Evolutionary conservation across 768 basidiomycete genomes (phyloP).

Genomic region (Russula olivacea): DNA sequence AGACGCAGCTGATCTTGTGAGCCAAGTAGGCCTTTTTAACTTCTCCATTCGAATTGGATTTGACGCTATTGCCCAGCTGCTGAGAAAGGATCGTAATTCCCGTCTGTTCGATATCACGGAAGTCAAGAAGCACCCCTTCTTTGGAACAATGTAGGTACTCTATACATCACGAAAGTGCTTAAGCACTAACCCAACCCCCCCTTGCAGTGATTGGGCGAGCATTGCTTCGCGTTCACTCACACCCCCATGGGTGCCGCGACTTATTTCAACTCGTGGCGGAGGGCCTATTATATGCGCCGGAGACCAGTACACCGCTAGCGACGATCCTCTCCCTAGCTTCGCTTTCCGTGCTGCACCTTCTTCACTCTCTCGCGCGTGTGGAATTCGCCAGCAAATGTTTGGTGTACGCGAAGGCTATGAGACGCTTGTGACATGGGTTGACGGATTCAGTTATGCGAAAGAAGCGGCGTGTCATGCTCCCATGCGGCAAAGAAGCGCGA

Average conservation of each 20-base stretch:
- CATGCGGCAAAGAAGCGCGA: conserved; percentile 1
- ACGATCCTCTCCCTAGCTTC: conserved; percentile 10
- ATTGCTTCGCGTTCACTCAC: conserved; percentile 14
- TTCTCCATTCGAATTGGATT: neutral
- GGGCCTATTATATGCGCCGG: neutral
- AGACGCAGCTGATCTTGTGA: conserved; percentile 13
- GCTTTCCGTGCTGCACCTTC: neutral
- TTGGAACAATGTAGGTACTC: neutral
- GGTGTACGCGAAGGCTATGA: conserved; percentile 3
- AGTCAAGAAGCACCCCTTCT: conserved; percentile 12
- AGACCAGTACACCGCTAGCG: neutral
- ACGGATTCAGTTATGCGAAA: neutral
- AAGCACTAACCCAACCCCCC: neutral
- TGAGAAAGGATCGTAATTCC: neutral
- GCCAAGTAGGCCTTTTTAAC: neutral
- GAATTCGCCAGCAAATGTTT: conserved; percentile 8
- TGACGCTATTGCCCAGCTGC: neutral
- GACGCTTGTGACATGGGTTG: conserved; percentile 5
- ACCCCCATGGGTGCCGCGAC: conserved; percentile 14
- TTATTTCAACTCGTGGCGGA: conserved; percentile 3
- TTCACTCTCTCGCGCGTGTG: conserved; percentile 6
- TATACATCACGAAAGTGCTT: neutral
- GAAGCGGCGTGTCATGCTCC: neutral
- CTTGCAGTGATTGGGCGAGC: conserved; percentile 9
- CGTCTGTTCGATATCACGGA: conserved; percentile 5